Base-by-base conservation (phyloP, 2,329 filamentous ascomycete genomes). In the Alternaria dauci region DNA sequence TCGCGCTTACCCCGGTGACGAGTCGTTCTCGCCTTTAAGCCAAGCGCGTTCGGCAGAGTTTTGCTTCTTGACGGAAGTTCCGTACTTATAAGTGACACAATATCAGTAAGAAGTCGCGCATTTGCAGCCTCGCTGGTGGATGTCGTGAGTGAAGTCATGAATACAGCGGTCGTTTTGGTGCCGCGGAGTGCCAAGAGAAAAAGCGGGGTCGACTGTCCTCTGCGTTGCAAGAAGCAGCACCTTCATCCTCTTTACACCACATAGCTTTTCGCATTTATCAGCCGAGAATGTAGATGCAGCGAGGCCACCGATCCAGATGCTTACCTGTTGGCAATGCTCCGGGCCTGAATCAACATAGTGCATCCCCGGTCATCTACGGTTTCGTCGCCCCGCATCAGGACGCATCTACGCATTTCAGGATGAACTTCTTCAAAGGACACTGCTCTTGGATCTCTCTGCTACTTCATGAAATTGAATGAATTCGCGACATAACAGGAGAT, bases 1-100 rank as follows among this genome's bases (percentile, higher is more conserved):
- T 71, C 60, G 41, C 71, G 71, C 56, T 69, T 75, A 12, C 44
- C 41, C n/a, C 61, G 53, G 30, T 61, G 66, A 9, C 67, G 66
- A 14, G 62, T 67, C 5, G 53, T 57, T 43, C 58, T 61, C 2
- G 56, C 32, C 41, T 62, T 62, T 3, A 36, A 9, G 52, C 59
- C 41, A 8, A 25, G 11, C 0, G 20, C 23, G 0, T 50, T 36
- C 11, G 32, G 20, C 32, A 16, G 16, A 38, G 20, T 32, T 2
- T 26, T 0, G 46, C 16, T 36, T 26, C 4, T 20, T 7, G 46
- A 50, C 20, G 16, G 20, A 30, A 1, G 9, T 12, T 50, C n/a
- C 4, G 30, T 25, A 25, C n/a, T 25, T 1, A 1, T 3, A 4
- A 2, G 14, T 5, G 5, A 36, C 2, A 30, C 5, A n/a, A 2